Percentiles rank a stretch among this genome's conserved stretches.
phyloP scores from a whole-genome alignment of 75 land plant genomes.

The Azolla pinnata region DNA sequence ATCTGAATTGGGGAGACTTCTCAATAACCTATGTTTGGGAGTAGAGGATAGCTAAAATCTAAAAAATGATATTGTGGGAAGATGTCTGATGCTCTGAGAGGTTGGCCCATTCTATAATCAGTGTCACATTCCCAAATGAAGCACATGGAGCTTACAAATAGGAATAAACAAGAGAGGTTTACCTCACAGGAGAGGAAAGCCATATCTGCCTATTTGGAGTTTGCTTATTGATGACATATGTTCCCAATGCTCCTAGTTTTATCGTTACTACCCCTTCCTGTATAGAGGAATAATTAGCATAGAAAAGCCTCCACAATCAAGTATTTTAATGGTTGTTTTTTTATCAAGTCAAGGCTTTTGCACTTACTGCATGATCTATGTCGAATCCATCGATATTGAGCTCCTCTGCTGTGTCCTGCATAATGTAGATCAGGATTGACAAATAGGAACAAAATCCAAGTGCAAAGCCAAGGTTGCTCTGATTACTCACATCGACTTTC shows the following conservation, averaged over 20 bases:
- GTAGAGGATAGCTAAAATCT: no score
- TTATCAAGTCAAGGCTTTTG: neutral
- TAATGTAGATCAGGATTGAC: neutral
- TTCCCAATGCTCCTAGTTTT: slow-evolving; percentile 18
- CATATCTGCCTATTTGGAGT: slow-evolving; percentile 34
- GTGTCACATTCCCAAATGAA: no score
- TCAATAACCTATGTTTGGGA: no score
- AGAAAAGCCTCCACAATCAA: no score
- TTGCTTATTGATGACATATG: slow-evolving; percentile 36
- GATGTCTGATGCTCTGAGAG: no score
- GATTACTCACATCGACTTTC: neutral
- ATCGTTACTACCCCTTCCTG: slow-evolving; percentile 33
- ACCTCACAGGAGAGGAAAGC: slow-evolving; percentile 32
- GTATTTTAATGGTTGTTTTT: neutral
- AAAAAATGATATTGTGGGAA: no score
- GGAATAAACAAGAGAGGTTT: neutral
- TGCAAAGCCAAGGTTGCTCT: neutral
- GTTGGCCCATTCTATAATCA: no score
- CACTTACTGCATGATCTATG: slow-evolving; percentile 20
- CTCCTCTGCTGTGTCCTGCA: slow-evolving; percentile 26
- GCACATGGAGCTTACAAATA: neutral
- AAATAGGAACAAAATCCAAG: neutral
- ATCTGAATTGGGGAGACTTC: no score
- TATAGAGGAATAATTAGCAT: no score
- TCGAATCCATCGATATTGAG: slow-evolving; percentile 28